Percentiles rank a stretch among this genome's conserved stretches.
Conservation (phyloP, 2,329 filamentous ascomycete species). For the Zasmidium cellare region DNA sequence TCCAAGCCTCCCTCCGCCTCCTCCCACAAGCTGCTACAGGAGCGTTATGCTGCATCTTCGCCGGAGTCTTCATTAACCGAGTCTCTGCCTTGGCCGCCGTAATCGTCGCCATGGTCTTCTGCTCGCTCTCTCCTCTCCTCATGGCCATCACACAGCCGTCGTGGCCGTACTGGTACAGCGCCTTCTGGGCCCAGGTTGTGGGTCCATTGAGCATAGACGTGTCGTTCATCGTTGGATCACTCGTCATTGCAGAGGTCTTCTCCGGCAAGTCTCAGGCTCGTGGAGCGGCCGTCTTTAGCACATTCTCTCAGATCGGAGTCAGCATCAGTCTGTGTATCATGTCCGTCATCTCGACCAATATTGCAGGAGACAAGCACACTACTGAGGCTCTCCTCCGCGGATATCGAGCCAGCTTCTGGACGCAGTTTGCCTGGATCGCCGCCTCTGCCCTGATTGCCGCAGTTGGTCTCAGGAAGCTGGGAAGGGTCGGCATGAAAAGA, state of each 20-base stretch:
- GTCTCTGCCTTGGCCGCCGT: constrained; percentile 16
- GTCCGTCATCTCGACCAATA: constrained; percentile 37
- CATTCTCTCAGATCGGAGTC: constrained; percentile 44
- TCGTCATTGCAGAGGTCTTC: constrained; percentile 46
- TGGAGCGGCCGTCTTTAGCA: constrained; percentile 49
- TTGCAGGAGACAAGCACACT: constrained; percentile 17
- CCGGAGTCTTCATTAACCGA: constrained; percentile 22
- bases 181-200: constrained; percentile 22
- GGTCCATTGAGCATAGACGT: constrained; percentile 19
- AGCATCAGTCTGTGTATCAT: constrained; percentile 41
- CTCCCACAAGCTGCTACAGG: constrained; percentile 50
- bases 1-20: constrained; percentile 38
- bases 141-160: constrained; percentile 50
- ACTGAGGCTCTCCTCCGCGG: not conserved
- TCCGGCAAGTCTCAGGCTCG: constrained; percentile 43
- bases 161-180: constrained; percentile 49
- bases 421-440: not conserved
- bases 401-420: not conserved
- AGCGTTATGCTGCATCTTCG: constrained; percentile 38
- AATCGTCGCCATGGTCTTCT: constrained; percentile 12
- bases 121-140: constrained; percentile 42
- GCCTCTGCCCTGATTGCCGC: not conserved
- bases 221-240: constrained; percentile 45
- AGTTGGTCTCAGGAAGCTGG: not conserved
- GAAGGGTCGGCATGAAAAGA: not conserved